Evolutionary conservation across 805 yeast species (phyloP).

Genomic region (Spathaspora passalidarum): DNA sequence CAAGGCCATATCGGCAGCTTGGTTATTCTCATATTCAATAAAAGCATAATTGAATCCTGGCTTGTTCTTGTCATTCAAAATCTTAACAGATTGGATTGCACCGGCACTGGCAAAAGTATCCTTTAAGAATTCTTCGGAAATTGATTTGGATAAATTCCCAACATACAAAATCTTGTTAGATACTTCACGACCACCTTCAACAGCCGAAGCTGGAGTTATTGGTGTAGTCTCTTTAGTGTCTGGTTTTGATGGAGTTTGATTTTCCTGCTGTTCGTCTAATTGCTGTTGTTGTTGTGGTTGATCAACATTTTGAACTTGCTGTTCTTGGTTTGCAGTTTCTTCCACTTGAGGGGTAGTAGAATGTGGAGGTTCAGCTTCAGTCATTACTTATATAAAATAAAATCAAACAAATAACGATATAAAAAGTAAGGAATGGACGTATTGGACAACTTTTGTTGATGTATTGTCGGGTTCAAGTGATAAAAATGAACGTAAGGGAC

Average conservation of each 20-base stretch:
- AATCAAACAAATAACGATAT: neutral
- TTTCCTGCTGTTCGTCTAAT: neutral
- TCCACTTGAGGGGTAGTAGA: neutral
- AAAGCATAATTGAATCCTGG: conserved; percentile 80
- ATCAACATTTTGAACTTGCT: too few species aligned
- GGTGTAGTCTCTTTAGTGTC: neutral
- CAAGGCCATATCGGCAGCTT: conserved; percentile 61
- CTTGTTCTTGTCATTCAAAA: conserved; percentile 72
- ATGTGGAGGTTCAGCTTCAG: neutral
- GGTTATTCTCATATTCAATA: conserved; percentile 62
- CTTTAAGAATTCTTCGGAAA: conserved; percentile 59
- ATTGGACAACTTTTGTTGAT: too few species aligned
- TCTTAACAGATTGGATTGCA: conserved; percentile 60
- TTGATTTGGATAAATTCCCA: conserved; percentile 65
- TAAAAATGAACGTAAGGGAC: too few species aligned
- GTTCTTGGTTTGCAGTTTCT: too few species aligned
- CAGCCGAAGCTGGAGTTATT: conserved; percentile 60
- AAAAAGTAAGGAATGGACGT: neutral
- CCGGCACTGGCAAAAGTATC: conserved; percentile 65
- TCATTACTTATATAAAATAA: neutral
- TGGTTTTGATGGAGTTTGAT: neutral
- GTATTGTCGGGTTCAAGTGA: too few species aligned
- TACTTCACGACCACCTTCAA: conserved; percentile 78
- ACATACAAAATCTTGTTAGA: conserved; percentile 73
- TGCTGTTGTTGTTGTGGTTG: neutral